Base-by-base conservation (phyloP, 441 rosid species). In the Brassica balearica region DNA sequence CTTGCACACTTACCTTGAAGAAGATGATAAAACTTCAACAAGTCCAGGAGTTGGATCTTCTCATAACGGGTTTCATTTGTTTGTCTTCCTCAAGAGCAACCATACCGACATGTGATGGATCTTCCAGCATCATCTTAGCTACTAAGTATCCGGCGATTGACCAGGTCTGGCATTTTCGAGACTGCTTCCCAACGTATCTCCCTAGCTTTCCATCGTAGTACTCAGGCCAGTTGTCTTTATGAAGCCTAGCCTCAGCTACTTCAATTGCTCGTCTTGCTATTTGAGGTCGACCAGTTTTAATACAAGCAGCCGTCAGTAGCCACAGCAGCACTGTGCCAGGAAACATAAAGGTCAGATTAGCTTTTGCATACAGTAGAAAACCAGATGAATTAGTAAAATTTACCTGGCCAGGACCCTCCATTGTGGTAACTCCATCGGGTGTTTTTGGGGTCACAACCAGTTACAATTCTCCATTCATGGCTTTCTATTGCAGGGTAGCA, bases 381-480 rank as follows among this genome's bases (percentile, higher is more conserved):
- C 19, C 19, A 19, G 19, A 19, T 19, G 34, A 29, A 29, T 46
- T 3, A 9, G 41, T 48, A 91, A 41, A 46, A 90, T 64, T 29
- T 81, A 90, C 97, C 97, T 86, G 97, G 95, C 98, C 97, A 94
- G 62, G 97, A 92, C 67, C 98, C 98, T 32, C 97, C 98, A 62
- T 94, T 94, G 81, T 94, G 98, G 84, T 94, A 94, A 63, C 98
- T 92, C 97, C 98, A 92, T 65, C 95, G 80, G 6, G 97, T 91
- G 80, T 92, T 94, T 80, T 92, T 92, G 0, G 97, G 97, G 77
- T 94, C 98, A 63, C 95, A 91, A 51, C 97, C 98, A 6, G 97
- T 92, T 59, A 84, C 73, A 20, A 91, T 90, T 69, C 86, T 80
- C 98, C 97, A 92, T 70, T 94, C 95, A 63, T 92, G 97, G 76